These are phyloP conservation scores for Lyophyllum shimeji DNA, from an alignment of 768 basidiomycete genomes.

Conservation along the genomic window DNA sequence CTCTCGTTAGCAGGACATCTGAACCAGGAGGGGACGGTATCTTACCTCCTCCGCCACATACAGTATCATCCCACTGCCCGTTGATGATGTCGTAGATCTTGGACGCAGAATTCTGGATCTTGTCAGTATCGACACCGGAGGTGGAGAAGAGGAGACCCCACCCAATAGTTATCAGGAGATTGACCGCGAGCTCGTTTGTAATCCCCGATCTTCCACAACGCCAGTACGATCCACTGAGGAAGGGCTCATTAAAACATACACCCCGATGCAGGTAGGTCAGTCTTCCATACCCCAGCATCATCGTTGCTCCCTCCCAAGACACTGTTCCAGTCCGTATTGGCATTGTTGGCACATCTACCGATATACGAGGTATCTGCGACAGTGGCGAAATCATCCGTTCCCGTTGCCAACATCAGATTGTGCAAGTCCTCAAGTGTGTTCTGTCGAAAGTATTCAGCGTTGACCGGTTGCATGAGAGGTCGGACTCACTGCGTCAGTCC, in stretches of 20 bases:
- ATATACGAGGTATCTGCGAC: conserved; percentile 47
- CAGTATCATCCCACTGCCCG: conserved; percentile 46
- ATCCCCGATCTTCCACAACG: conserved; percentile 58
- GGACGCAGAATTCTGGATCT: conserved; percentile 41
- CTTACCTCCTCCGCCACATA: conserved; percentile 54
- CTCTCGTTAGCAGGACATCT: neutral
- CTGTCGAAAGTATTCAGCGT: conserved; percentile 23
- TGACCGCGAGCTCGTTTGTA: conserved; percentile 43
- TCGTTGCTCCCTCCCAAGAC: conserved; percentile 51
- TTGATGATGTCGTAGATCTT: conserved; percentile 52
- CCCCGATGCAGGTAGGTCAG: neutral
- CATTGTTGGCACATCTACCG: conserved; percentile 40
- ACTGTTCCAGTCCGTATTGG: conserved; percentile 39
- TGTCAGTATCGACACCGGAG: neutral
- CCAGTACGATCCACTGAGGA: conserved; percentile 53
- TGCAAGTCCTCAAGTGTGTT: conserved; percentile 58
- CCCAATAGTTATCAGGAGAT: conserved; percentile 27
- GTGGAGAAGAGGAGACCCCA: conserved; percentile 13
- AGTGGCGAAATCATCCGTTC: conserved; percentile 36
- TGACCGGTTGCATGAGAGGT: neutral
- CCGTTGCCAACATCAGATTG: conserved; percentile 55
- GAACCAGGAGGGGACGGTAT: neutral
- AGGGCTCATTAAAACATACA: neutral
- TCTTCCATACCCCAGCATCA: conserved; percentile 44
- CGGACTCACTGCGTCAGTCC: conserved; percentile 55